Evolutionary conservation across 768 basidiomycete genomes (phyloP).

Genomic region (Termitomyces sp.): DNA sequence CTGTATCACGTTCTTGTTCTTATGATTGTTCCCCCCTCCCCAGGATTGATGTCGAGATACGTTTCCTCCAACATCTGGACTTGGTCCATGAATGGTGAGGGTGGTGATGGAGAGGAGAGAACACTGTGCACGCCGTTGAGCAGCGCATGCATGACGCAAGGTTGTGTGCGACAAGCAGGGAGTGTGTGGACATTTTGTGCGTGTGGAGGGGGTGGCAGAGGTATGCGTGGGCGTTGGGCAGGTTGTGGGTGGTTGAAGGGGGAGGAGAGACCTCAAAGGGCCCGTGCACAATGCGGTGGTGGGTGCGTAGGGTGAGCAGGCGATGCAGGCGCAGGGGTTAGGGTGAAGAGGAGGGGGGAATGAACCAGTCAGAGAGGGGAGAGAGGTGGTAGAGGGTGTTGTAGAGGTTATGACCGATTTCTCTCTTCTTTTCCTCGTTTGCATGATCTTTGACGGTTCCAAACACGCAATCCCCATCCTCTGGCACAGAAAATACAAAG

Average conservation of each 20-base stretch:
- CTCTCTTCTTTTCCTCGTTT: neutral
- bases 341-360: slow-evolving; percentile 17
- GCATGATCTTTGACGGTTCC: no score
- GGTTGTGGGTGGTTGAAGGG: no score
- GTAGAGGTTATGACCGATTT: slow-evolving; percentile 69
- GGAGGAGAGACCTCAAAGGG: neutral
- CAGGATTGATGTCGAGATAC: no score
- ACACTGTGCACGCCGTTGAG: slow-evolving; percentile 57
- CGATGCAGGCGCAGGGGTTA: slow-evolving; percentile 44
- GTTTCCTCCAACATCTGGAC: slow-evolving; percentile 39
- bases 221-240: neutral
- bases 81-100: slow-evolving; percentile 16
- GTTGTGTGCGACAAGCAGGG: slow-evolving; percentile 75
- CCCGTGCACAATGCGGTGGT: slow-evolving; percentile 41
- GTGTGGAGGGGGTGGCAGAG: slow-evolving; percentile 39
- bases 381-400: slow-evolving; percentile 43
- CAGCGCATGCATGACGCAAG: slow-evolving; percentile 63
- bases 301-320: slow-evolving; percentile 48
- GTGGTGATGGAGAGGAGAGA: neutral
- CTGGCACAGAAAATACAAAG: neutral
- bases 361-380: slow-evolving; percentile 41
- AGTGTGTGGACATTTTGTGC: slow-evolving; percentile 87
- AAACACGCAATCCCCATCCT: neutral
- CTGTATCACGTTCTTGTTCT: no score
- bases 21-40: no score